These are phyloP conservation scores for Saitozyma sp. DNA, from an alignment of 768 basidiomycete genomes.

Conservation along the genomic window DNA sequence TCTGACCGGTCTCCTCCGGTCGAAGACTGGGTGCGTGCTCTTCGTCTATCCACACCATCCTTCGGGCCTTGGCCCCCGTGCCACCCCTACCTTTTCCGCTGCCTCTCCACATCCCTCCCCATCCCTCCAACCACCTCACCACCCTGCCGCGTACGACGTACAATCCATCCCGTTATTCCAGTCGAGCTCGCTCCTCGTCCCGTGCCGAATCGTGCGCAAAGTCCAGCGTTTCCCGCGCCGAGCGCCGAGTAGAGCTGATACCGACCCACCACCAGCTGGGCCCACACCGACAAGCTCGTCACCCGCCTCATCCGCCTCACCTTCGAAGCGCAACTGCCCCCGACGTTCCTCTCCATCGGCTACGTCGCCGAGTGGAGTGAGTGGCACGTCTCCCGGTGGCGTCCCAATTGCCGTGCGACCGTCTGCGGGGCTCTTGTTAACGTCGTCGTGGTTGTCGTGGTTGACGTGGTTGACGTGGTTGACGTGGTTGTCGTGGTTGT, in stretches of 20 bases:
- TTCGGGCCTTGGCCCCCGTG: neutral
- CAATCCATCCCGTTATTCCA: too few species aligned
- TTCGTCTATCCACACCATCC: neutral
- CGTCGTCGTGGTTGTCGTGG: too few species aligned
- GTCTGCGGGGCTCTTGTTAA: neutral
- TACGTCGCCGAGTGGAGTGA: constrained; percentile 25
- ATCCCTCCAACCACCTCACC: neutral
- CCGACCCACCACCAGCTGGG: constrained; percentile 22
- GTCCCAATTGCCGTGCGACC: neutral
- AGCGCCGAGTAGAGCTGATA: neutral
- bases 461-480: too few species aligned
- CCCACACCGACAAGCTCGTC: constrained; percentile 27
- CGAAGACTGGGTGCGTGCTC: constrained; percentile 26
- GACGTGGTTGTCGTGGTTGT: too few species aligned
- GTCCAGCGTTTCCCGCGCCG: too few species aligned
- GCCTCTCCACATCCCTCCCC: neutral
- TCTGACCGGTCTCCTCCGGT: constrained; percentile 19
- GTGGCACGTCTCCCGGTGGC: neutral
- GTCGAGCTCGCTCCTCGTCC: too few species aligned
- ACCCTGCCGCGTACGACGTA: too few species aligned
- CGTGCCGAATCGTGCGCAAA: neutral
- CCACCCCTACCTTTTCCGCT: neutral
- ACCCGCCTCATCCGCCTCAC: constrained; percentile 16
- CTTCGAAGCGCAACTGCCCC: constrained; percentile 25
- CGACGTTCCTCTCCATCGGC: constrained; percentile 22